These are phyloP conservation scores for Hura crepitans DNA, from an alignment of 441 rosid species.

Conservation along the genomic window DNA sequence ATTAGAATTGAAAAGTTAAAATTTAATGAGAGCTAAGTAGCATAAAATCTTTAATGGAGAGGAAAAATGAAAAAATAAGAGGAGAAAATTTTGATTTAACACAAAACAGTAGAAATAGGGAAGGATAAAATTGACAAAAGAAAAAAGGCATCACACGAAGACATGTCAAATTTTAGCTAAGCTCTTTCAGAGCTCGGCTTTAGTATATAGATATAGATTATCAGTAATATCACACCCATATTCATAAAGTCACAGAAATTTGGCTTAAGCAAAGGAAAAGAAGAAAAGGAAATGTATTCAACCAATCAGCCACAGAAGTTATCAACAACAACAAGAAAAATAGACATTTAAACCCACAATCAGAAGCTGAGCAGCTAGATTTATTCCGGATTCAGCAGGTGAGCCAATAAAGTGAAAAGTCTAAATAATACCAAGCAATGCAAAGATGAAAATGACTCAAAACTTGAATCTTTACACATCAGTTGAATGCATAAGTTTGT, in stretches of 20 bases:
- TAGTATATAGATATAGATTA: too few relatives aligned
- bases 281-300: background rate
- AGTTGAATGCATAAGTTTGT: background rate
- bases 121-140: too few relatives aligned
- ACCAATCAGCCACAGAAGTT: constrained; percentile 8
- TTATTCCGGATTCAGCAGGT: background rate
- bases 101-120: too few relatives aligned
- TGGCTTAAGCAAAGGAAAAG: background rate
- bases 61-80: too few relatives aligned
- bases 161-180: too few relatives aligned
- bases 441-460: background rate
- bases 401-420: background rate
- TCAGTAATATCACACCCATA: background rate
- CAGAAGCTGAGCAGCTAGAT: constrained; percentile 5
- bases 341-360: background rate
- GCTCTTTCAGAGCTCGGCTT: too few relatives aligned
- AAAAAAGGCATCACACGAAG: too few relatives aligned
- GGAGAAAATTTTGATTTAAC: too few relatives aligned
- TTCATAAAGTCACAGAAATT: background rate
- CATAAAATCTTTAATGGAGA: too few relatives aligned
- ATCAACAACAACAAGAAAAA: background rate
- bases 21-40: too few relatives aligned
- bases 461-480: background rate
- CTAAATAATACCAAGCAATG: background rate
- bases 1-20: too few relatives aligned